phyloP scores from a whole-genome alignment of 2,329 filamentous ascomycete species.

The Acarospora socialis region DNA sequence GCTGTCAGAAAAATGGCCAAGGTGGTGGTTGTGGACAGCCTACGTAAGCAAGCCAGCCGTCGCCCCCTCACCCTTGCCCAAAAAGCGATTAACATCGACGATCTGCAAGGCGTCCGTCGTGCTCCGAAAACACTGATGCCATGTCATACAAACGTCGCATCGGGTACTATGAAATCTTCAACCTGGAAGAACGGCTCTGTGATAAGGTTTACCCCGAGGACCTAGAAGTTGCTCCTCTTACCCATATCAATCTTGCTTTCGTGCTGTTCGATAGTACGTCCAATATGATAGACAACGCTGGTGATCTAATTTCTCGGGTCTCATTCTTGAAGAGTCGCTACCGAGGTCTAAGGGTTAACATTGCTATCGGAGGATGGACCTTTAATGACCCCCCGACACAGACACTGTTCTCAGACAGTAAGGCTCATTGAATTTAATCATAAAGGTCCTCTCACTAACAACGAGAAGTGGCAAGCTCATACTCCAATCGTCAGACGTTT shows the following conservation, averaged over 20 bases:
- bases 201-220: background rate
- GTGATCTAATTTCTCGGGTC: too few species aligned
- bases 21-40: conserved; percentile 6
- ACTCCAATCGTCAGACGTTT: conserved; percentile 7
- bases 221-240: conserved; percentile 1
- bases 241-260: conserved; percentile 6
- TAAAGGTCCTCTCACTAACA: background rate
- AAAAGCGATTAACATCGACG: background rate
- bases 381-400: conserved; percentile 8
- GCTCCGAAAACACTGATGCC: conserved; percentile 4
- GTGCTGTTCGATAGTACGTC: conserved; percentile 2
- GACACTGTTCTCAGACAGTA: background rate
- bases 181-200: conserved; percentile 3
- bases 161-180: conserved; percentile 7
- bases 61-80: background rate
- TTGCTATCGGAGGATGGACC: conserved; percentile 10
- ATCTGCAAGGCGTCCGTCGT: too few species aligned
- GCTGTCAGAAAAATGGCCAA: conserved; percentile 10
- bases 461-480: conserved; percentile 3
- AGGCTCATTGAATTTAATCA: background rate
- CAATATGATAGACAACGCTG: background rate
- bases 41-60: background rate
- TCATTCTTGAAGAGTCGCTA: too few species aligned
- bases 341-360: too few species aligned
- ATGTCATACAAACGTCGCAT: conserved; percentile 5